Evolutionary conservation across 768 basidiomycete species (phyloP), one percentile per base, ranked within the genome.

Genomic region (Macrolepiota albuminosa): DNA sequence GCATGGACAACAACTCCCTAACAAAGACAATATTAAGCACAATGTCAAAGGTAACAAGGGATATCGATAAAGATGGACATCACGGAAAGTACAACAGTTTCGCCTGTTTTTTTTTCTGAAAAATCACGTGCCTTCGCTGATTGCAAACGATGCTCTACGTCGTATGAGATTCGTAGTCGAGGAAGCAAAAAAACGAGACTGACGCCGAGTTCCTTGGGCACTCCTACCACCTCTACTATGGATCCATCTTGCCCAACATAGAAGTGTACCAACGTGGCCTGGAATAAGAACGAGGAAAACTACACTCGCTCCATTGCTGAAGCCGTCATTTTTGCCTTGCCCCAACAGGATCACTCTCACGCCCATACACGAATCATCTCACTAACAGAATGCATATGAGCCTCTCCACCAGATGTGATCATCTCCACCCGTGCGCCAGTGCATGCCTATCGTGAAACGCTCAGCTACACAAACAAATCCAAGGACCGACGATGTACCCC

Each of bases 391-490:
- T 71, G n/a, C n/a, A n/a, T n/a, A n/a, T n/a, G 75, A 0, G 79
- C 79, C 71, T 98, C 96, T 0, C 97, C 97, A 6, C 96, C 96
- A 0, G 81, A 74, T 0, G 91, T 89, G 56, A 99, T 87, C 86
- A 97, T 92, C 72, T 98, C 96, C 31, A 85, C 82, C 9, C 84
- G 83, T 2, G 91, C 84, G 0, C 93, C 96, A 0, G 94, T 96
- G 66, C 93, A 95, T 3, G 86, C 84, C 93, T 94, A 54, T 16
- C 34, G 7, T 16, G 4, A 26, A 26, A 9, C 21, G 0, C 24
- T 36, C 9, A 39, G 24, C 26, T 16, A 5, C 4, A 26, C 13
- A 37, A 24, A 24, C 42, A 5, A 31, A 39, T 26, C 3, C 3
- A 24, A 14, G 49, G n/a, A 13, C 3, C 1, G 42, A 37, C 26